These are phyloP conservation scores for Adansonia digitata DNA, from an alignment of 345 rosid genomes.

Conservation along the genomic window DNA sequence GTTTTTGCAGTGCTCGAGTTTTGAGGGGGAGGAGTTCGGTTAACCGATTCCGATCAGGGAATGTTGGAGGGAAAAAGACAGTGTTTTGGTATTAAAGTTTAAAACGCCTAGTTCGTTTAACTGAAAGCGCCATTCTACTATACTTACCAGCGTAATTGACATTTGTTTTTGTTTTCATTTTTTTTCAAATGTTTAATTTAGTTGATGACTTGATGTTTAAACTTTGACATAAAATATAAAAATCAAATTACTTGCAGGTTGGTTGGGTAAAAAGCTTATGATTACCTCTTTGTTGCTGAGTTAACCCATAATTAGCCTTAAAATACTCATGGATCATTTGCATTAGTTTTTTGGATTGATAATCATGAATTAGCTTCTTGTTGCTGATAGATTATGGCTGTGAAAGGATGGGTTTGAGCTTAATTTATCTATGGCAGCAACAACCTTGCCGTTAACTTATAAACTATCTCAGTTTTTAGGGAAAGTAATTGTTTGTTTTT, in stretches of 20 bases:
- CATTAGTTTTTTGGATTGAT: slow-evolving; percentile 45
- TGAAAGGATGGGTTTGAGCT: slow-evolving; percentile 13
- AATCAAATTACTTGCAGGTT: slow-evolving; percentile 12
- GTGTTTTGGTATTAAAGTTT: slow-evolving; percentile 4
- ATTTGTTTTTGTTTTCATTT: slow-evolving; percentile 7
- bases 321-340: slow-evolving; percentile 30
- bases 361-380: slow-evolving; percentile 40
- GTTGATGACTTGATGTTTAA: slow-evolving; percentile 8
- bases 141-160: slow-evolving; percentile 12
- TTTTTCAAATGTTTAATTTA: slow-evolving; percentile 11
- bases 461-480: slow-evolving; percentile 27
- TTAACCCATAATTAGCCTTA: slow-evolving; percentile 27
- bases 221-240: not conserved
- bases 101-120: not conserved
- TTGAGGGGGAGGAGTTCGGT: slow-evolving; percentile 11
- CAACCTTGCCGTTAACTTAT: slow-evolving; percentile 37
- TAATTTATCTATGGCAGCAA: slow-evolving; percentile 29
- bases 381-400: slow-evolving; percentile 27
- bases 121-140: slow-evolving; percentile 1
- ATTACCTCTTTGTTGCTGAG: slow-evolving; percentile 35
- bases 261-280: slow-evolving; percentile 29
- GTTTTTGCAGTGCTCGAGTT: slow-evolving; percentile 28
- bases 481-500: slow-evolving; percentile 28
- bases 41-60: slow-evolving; percentile 26
- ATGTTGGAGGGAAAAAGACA: slow-evolving; percentile 16